Base-by-base conservation (phyloP, 148 eudicot genomes). In the Silene conica region DNA sequence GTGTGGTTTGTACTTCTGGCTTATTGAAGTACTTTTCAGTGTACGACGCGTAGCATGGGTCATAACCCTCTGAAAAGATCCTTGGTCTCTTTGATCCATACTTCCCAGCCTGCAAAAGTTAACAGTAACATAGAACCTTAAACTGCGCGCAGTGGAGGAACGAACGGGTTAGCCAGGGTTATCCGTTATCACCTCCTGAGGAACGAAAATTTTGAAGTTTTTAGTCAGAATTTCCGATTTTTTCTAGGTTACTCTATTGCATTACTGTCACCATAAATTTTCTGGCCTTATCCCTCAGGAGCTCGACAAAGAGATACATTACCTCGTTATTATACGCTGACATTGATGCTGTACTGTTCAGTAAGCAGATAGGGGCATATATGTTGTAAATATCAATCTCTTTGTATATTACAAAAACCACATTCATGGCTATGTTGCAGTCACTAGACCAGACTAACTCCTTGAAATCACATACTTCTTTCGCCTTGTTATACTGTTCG, bases 371-470 rank as follows among this genome's bases (percentile, higher is more conserved):
- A 13, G 90, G 90, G 72, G 86, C 90, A 79, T 89, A 89, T 21
- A 89, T 84, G 67, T 87, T 89, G 78, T 87, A 89, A 21, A 89
- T 79, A 70, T 89, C 93, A 48, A 89, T 87, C 80, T 89, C 87
- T 13, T 28, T 60, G 74, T 89, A 89, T 26, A 69, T 80, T 0
- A 10, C 43, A 69, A 76, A 86, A 61, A 89, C 80, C 70, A 73
- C 67, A 52, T 22, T 20, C 86, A 89, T 83, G 58, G 87, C 84
- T 15, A n/a, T 34, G 21, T 69, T 56, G 63, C 93, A 89, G 23
- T 81, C 84, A 43, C 25, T 71, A 7, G 87, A 73, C 90, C 87
- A 88, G 31, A 58, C 20, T 12, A 62, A 56, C 63, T 70, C 48
- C 77, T 76, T 73, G 80, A 87, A 87, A 81, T 89, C 73, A 72